Evolutionary conservation across 495 filamentous ascomycete genomes (phyloP), one percentile per base, ranked within the genome.

Genomic region (Aspergillus funiculosus): DNA sequence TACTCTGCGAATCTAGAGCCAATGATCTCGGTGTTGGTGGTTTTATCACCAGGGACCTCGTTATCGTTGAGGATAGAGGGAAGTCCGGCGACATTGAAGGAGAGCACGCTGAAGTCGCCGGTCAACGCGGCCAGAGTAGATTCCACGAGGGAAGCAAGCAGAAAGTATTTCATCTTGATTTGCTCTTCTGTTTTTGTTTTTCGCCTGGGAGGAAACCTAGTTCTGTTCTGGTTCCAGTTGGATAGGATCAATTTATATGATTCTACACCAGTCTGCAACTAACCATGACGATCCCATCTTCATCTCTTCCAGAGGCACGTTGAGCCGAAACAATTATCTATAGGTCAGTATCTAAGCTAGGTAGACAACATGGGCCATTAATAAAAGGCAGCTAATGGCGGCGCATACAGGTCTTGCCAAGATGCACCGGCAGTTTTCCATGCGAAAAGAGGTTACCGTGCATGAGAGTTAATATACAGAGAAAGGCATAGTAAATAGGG

Each of bases 1-100:
- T 73, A 76, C 50, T 71, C 34, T 4, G 67, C 51, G 35, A 80
- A 77, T 42, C 67, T 65, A 39, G 59, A 56, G 5, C 74, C 79
- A 28, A 77, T 75, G 32, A 53, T 50, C 14, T 57, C 62, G 13
- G 73, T 64, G 51, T 75, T 80, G 15, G 64, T 69, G 0, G 57
- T 50, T 53, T 81, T 81, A 54, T 77, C 67, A 39, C 77, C 77
- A 1, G 71, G 69, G 7, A 77, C 70, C 6, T 60, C 63, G 48
- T 79, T 80, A 44, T 45, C 43, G 43, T 81, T 75, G 43, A 80
- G 56, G 39, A 75, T 60, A 9, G 57, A 63, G 3, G 78, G 78
- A 0, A 81, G 63, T 29, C 81, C 80, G 27, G 81, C 81, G 31
- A 82, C 74, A 48, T 81, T 83, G 62, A 78, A 75, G 41, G 67